These are phyloP conservation scores for Trichoderma koningiopsis DNA, from an alignment of 2,329 filamentous ascomycete genomes.

Conservation along the genomic window DNA sequence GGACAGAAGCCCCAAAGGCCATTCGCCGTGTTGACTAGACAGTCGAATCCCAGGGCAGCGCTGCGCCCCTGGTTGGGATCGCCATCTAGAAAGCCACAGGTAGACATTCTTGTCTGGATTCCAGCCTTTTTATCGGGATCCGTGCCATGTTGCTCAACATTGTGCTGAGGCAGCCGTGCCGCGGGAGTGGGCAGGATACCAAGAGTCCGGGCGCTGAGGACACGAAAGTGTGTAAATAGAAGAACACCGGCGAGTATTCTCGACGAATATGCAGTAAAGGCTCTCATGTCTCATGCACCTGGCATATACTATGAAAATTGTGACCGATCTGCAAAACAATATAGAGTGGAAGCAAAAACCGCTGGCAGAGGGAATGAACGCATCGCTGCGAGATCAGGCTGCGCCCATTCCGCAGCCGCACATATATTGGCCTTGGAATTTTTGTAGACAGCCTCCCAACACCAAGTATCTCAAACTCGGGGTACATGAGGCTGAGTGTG, in stretches of 20 bases:
- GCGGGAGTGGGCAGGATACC: background rate
- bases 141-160: background rate
- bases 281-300: background rate
- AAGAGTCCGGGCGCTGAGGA: background rate
- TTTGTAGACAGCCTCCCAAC: background rate
- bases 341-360: background rate
- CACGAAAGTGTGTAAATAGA: background rate
- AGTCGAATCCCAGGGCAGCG: conserved; percentile 40
- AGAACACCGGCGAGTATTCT: background rate
- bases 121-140: conserved; percentile 5
- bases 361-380: background rate
- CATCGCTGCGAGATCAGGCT: background rate
- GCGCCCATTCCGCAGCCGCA: background rate
- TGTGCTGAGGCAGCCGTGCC: background rate
- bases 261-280: background rate
- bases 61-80: conserved; percentile 36
- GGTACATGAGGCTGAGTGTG: background rate
- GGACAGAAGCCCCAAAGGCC: conserved; percentile 46
- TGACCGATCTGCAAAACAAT: background rate
- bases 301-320: background rate
- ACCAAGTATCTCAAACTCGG: background rate
- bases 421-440: background rate
- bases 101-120: conserved; percentile 32
- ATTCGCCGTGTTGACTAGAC: conserved; percentile 39
- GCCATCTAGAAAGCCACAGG: conserved; percentile 39